phyloP scores from a whole-genome alignment of 1,139 yeast genomes.

The Citeromyces hawaiiensis region DNA sequence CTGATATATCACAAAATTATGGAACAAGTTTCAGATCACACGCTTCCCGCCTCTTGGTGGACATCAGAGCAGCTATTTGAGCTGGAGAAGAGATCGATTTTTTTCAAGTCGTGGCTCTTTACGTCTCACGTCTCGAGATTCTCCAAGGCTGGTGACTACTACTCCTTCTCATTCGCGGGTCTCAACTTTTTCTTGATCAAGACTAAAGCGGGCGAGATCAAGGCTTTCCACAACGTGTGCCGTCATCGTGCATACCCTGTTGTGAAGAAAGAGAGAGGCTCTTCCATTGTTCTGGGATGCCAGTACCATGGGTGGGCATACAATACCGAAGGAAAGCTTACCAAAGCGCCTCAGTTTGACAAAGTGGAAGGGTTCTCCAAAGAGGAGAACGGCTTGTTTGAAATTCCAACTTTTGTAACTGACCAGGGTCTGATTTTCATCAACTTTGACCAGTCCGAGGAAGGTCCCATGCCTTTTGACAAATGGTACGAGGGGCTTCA shows the following conservation, averaged over 20 bases:
- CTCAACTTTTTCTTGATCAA: constrained; percentile 42
- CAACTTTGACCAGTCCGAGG: constrained; percentile 29
- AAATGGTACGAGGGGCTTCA: constrained; percentile 38
- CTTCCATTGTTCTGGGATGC: constrained; percentile 42
- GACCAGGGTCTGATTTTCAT: constrained; percentile 43
- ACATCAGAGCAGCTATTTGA: constrained; percentile 42
- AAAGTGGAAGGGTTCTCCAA: constrained; percentile 43
- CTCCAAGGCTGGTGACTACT: constrained; percentile 43
- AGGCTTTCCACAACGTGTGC: constrained; percentile 51
- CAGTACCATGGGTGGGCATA: constrained; percentile 58
- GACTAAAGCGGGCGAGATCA: constrained; percentile 34
- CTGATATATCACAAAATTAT: constrained; percentile 16
- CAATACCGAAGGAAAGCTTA: constrained; percentile 40
- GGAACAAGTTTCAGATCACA: constrained; percentile 22
- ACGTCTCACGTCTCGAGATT: constrained; percentile 37
- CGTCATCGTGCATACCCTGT: constrained; percentile 56
- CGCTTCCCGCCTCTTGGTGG: constrained; percentile 59
- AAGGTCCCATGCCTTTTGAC: constrained; percentile 27
- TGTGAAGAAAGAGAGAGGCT: constrained; percentile 43
- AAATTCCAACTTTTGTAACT: constrained; percentile 39
- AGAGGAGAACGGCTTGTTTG: constrained; percentile 39
- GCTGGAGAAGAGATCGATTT: constrained; percentile 41
- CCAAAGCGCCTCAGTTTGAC: constrained; percentile 50
- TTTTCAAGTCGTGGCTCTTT: constrained; percentile 42
- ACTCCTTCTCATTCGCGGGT: constrained; percentile 33